Base-by-base conservation (phyloP, 2,329 filamentous ascomycete species). In the Aspergillus fischeri region DNA sequence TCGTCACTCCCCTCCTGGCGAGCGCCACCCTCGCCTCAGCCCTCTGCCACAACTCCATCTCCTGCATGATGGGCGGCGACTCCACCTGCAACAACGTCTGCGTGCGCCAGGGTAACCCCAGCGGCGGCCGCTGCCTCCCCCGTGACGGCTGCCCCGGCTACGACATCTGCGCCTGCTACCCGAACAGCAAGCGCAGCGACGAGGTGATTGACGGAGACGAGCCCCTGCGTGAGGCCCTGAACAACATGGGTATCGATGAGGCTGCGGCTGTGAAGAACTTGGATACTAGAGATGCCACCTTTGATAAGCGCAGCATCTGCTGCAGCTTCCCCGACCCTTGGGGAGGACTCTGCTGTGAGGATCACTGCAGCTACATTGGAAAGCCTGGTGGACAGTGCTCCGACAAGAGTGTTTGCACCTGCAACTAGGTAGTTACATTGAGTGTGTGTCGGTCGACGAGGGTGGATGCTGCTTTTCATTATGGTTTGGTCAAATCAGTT, bases 371-470 rank as follows among this genome's bases (percentile, higher is more conserved):
- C 17, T 49, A 29, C 6, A 54, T 54, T 24, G 52, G 52, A 17
- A 54, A 54, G 52, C 29, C 45, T 21, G 52, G 52, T 38, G 52
- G 52, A 28, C 52, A 54, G 45, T 54, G 52, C 52, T 53, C 52
- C 11, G 14, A 20, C 27, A 8, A 53, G 29, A 11, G 25, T 6
- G 44, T 54, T 17, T 54, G 52, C 29, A 49, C 20, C 0, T 54
- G 52, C 44, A 54, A 47, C 21, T 47, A 47, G 44, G 10, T 9
- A 7, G 41, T 44, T 9, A 1, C 2, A 3, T 2, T 9, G 41
- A 21, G n/a, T 10, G 1, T 21, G 41, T 20, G 5, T 17, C 3
- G 10, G 41, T 10, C 11, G 42, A 24, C 6, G n/a, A 14, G 24
- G 42, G 20, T 21, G 20, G 20, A 45, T 10, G 42, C 3, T 10